Percentiles rank a stretch among this genome's conserved stretches.
Conservation (phyloP, 2,329 filamentous ascomycete genomes). For the Aspergillus latus region DNA sequence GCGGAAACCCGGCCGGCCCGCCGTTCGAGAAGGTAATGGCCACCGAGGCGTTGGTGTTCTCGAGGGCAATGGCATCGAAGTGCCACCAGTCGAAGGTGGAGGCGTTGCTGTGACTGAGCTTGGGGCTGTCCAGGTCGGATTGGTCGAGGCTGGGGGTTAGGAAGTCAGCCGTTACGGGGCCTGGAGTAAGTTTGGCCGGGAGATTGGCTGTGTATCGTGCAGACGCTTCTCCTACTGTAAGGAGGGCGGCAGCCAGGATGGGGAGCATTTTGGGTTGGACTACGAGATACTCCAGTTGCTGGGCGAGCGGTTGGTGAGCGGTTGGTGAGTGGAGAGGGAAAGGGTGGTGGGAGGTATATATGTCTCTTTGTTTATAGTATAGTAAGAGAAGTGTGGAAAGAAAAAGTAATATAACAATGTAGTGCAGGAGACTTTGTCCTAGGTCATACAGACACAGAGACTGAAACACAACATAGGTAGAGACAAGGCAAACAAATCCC, state of each 20-base stretch:
- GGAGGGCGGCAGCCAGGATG: neutral
- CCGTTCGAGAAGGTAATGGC: conserved; percentile 36
- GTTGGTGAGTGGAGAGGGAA: neutral
- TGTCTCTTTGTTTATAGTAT: neutral
- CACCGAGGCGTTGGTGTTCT: conserved; percentile 27
- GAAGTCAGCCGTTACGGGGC: conserved; percentile 9
- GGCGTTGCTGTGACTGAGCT: conserved; percentile 27
- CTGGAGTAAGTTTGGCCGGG: neutral
- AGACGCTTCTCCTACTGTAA: neutral
- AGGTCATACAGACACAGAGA: neutral
- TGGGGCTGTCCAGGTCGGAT: conserved; percentile 28
- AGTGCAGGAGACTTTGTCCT: neutral
- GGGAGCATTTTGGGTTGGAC: too few relatives aligned
- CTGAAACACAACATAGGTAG: neutral
- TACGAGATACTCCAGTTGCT: neutral
- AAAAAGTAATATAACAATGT: neutral
- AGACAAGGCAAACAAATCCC: neutral
- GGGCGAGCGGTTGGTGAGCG: neutral
- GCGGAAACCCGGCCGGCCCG: conserved; percentile 38
- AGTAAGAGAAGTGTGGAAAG: neutral
- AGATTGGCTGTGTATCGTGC: conserved; percentile 12
- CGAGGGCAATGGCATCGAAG: conserved; percentile 38
- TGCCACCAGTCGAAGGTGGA: conserved; percentile 44
- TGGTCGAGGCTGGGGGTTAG: neutral
- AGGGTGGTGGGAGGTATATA: neutral